Percentiles rank a stretch among this genome's conserved stretches.
These are phyloP conservation scores for Glycine tomentella DNA, from an alignment of 306 rosid species.

Conservation along the genomic window DNA sequence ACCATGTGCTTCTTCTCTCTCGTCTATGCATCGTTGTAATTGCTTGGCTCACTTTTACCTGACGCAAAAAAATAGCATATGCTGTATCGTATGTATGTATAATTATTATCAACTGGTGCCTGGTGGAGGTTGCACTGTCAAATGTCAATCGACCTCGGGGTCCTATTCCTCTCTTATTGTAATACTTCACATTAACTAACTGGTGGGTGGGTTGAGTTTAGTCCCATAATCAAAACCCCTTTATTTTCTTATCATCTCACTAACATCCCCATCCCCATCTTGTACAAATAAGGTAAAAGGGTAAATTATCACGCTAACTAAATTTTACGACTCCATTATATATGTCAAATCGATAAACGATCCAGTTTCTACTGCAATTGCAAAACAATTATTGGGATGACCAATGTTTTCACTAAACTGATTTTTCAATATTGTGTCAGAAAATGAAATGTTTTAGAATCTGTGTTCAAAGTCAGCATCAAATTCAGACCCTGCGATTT, in stretches of 20 bases:
- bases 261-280: background rate
- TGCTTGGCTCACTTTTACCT: slow-evolving; percentile 32
- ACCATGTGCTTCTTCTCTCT: slow-evolving; percentile 46
- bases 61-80: slow-evolving; percentile 43
- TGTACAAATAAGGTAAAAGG: background rate
- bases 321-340: background rate
- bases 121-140: slow-evolving; percentile 36
- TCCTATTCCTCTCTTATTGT: background rate
- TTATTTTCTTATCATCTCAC: background rate
- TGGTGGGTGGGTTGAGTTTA: slow-evolving; percentile 3
- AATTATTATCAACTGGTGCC: slow-evolving; percentile 26
- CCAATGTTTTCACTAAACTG: too few species aligned
- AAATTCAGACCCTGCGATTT: background rate
- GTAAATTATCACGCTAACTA: slow-evolving; percentile 44
- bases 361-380: background rate
- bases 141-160: slow-evolving; percentile 7
- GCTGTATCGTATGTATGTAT: slow-evolving; percentile 10
- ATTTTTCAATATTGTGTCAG: background rate
- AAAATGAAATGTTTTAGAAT: background rate
- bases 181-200: slow-evolving; percentile 19
- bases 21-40: slow-evolving; percentile 40
- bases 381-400: background rate
- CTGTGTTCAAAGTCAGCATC: background rate
- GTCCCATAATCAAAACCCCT: background rate
- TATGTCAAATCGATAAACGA: too few species aligned